Evolutionary conservation across 768 basidiomycete species (phyloP).

Genomic region (Trametopsis cervina): DNA sequence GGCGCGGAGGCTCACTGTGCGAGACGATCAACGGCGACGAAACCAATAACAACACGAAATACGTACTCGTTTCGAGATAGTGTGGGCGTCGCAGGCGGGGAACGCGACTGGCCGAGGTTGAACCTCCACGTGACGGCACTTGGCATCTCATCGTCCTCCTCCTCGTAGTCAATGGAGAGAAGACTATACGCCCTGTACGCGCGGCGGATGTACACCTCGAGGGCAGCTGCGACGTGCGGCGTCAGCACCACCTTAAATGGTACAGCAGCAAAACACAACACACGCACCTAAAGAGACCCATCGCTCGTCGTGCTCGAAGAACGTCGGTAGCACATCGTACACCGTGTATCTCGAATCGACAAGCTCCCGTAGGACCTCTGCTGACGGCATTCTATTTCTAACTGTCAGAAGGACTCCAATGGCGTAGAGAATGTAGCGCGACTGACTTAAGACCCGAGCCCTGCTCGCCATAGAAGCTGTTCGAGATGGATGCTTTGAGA

Average conservation of each 20-base stretch:
- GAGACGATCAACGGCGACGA: not conserved
- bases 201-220: conserved; percentile 93
- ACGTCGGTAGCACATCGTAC: conserved; percentile 92
- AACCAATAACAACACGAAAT: not conserved
- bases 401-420: conserved; percentile 14
- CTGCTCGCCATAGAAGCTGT: conserved; percentile 85
- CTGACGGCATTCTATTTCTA: conserved; percentile 60
- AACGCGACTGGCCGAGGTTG: conserved; percentile 85
- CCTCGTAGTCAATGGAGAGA: conserved; percentile 90
- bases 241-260: not conserved
- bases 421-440: not conserved
- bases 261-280: not conserved
- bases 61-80: conserved; percentile 41
- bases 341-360: conserved; percentile 96
- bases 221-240: conserved; percentile 56
- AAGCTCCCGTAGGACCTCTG: conserved; percentile 85
- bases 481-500: conserved; percentile 80
- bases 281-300: conserved; percentile 75
- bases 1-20: conserved; percentile 46
- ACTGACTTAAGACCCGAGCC: conserved; percentile 53
- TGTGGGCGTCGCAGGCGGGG: conserved; percentile 78
- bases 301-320: conserved; percentile 84
- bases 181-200: conserved; percentile 93
- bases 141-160: conserved; percentile 82
- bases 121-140: conserved; percentile 89